A percentile compares a stretch with the other conserved stretches of the same genome.
Conservation (phyloP, 371 early-diverging fungal species). For the Basidiobolus meristosporus region DNA sequence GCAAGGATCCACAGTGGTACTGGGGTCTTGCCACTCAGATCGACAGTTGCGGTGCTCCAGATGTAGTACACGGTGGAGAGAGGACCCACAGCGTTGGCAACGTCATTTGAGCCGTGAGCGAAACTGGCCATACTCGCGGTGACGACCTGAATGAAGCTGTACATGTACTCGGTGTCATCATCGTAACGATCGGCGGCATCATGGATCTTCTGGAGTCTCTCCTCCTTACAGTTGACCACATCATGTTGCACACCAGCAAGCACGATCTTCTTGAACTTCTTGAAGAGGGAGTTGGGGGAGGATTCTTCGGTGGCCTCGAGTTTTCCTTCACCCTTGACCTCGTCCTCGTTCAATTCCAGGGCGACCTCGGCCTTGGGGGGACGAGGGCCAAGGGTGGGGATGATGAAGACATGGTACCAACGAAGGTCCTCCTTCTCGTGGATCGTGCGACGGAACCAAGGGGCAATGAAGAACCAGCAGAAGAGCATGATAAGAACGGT, state of each 20-base stretch:
- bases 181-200: conserved; percentile 44
- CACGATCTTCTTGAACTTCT: conserved; percentile 1
- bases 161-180: conserved; percentile 59
- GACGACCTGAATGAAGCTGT: conserved; percentile 65
- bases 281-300: background rate
- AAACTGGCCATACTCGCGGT: conserved; percentile 73
- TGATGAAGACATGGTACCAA: conserved; percentile 44
- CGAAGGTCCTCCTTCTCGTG: conserved; percentile 33
- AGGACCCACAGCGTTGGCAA: conserved; percentile 76
- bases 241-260: conserved; percentile 29
- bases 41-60: conserved; percentile 33
- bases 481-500: conserved; percentile 24
- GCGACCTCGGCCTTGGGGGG: no score
- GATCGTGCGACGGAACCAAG: conserved; percentile 43
- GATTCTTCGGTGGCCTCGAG: background rate
- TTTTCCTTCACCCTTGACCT: background rate
- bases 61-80: conserved; percentile 41
- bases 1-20: conserved; percentile 55
- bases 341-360: conserved; percentile 3
- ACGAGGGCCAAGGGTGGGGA: conserved; percentile 20
- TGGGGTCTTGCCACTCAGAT: conserved; percentile 21
- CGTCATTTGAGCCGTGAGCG: conserved; percentile 80
- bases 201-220: conserved; percentile 24
- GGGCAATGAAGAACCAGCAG: conserved; percentile 33
- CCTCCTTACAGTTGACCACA: conserved; percentile 26